phyloP scores from a whole-genome alignment of 2,329 filamentous ascomycete species.

The Talaromyces marneffei region DNA sequence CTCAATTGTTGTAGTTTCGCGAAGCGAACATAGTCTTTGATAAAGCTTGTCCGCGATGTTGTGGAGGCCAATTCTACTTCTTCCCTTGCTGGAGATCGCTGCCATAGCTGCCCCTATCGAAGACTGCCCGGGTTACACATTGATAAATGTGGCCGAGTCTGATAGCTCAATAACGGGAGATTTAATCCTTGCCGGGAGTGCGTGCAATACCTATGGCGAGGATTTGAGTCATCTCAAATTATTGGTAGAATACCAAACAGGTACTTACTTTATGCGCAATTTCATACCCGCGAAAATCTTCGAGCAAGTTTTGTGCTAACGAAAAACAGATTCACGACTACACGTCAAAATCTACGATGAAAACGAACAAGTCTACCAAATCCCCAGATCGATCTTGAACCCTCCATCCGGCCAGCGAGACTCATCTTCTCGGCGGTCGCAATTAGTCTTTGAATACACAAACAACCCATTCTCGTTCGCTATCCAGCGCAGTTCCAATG shows the following conservation, averaged over 20 bases:
- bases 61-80: neutral
- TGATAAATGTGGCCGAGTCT: constrained; percentile 39
- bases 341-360: constrained; percentile 70
- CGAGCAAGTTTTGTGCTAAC: no score
- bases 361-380: constrained; percentile 65
- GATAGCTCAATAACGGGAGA: constrained; percentile 44
- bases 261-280: no score
- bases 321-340: constrained; percentile 44
- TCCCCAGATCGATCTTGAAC: constrained; percentile 63
- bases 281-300: no score
- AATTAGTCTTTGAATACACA: constrained; percentile 46
- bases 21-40: neutral
- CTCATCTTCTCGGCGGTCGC: constrained; percentile 39
- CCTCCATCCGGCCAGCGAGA: constrained; percentile 46
- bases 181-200: constrained; percentile 60
- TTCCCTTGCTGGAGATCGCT: neutral
- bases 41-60: neutral
- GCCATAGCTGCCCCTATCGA: neutral
- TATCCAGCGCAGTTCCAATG: constrained; percentile 36
- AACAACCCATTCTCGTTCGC: constrained; percentile 63
- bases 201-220: constrained; percentile 56
- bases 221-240: constrained; percentile 54
- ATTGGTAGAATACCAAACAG: constrained; percentile 53
- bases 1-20: neutral
- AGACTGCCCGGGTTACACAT: constrained; percentile 37